These are phyloP conservation scores for Ophiobolus disseminans DNA, from an alignment of 2,329 filamentous ascomycete genomes.

Conservation along the genomic window DNA sequence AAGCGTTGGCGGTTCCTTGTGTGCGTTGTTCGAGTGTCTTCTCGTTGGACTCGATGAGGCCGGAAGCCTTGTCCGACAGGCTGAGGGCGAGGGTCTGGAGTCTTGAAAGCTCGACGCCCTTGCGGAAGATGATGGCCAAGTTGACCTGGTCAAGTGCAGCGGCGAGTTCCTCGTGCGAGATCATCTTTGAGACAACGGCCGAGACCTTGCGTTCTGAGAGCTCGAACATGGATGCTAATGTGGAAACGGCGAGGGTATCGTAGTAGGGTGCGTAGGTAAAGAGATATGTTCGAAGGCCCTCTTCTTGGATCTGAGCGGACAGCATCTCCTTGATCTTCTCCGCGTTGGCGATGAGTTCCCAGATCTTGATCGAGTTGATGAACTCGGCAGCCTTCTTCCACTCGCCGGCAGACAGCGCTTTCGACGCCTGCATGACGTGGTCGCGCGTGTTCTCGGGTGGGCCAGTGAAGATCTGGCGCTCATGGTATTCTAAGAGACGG, in stretches of 20 bases:
- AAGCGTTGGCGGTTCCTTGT: slow-evolving; percentile 92
- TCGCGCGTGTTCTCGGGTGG: slow-evolving; percentile 98
- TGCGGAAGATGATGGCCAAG: slow-evolving; percentile 96
- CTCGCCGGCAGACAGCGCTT: slow-evolving; percentile 93
- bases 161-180: slow-evolving; percentile 96
- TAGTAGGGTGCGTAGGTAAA: slow-evolving; percentile 99
- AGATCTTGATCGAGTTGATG: slow-evolving; percentile 99
- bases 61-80: slow-evolving; percentile 93
- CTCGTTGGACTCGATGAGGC: slow-evolving; percentile 96
- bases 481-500: slow-evolving; percentile 98
- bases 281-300: slow-evolving; percentile 95
- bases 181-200: slow-evolving; percentile 99
- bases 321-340: slow-evolving; percentile 98
- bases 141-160: slow-evolving; percentile 98
- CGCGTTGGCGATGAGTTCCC: slow-evolving; percentile 93
- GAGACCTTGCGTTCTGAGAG: slow-evolving; percentile 87
- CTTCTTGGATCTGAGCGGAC: slow-evolving; percentile 96
- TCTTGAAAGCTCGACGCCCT: slow-evolving; percentile 96
- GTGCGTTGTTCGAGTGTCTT: slow-evolving; percentile 96
- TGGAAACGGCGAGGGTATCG: slow-evolving; percentile 88
- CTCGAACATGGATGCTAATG: slow-evolving; percentile 94
- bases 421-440: slow-evolving; percentile 98
- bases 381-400: slow-evolving; percentile 97
- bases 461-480: slow-evolving; percentile 98
- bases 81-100: slow-evolving; percentile 94